These are phyloP conservation scores for Lophiotrema nucula DNA, from an alignment of 495 filamentous ascomycete genomes.

Conservation along the genomic window DNA sequence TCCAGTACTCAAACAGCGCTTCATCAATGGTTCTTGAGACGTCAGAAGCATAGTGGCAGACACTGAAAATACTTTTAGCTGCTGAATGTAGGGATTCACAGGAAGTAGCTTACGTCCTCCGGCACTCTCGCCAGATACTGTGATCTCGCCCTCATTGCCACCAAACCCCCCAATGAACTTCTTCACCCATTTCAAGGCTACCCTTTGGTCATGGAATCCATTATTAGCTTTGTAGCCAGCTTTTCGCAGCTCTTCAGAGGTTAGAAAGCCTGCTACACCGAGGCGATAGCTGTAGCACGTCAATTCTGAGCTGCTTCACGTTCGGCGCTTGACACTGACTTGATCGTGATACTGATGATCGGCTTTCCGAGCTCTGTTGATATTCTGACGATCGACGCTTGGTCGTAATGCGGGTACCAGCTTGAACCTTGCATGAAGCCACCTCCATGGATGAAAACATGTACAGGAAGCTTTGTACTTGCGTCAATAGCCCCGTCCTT, in stretches of 20 bases:
- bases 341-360: slow-evolving; percentile 31
- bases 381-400: slow-evolving; percentile 32
- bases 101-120: slow-evolving; percentile 48
- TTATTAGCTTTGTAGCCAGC: slow-evolving; percentile 36
- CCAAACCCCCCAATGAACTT: slow-evolving; percentile 67
- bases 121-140: slow-evolving; percentile 67
- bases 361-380: slow-evolving; percentile 28
- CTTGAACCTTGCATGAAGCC: slow-evolving; percentile 43
- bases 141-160: slow-evolving; percentile 62
- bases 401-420: slow-evolving; percentile 47
- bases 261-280: slow-evolving; percentile 31
- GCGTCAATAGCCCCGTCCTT: slow-evolving; percentile 10
- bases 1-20: slow-evolving; percentile 45
- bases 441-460: slow-evolving; percentile 39
- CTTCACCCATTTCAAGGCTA: slow-evolving; percentile 72
- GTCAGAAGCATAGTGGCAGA: slow-evolving; percentile 45
- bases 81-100: neutral
- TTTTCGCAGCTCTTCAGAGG: slow-evolving; percentile 30
- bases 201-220: slow-evolving; percentile 65
- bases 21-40: slow-evolving; percentile 45
- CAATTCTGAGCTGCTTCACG: neutral
- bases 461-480: slow-evolving; percentile 27
- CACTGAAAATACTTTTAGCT: slow-evolving; percentile 25
- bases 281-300: slow-evolving; percentile 17
- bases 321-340: slow-evolving; percentile 19